Base-by-base conservation (phyloP, 2,329 filamentous ascomycete genomes). In the Emergomyces orientalis region DNA sequence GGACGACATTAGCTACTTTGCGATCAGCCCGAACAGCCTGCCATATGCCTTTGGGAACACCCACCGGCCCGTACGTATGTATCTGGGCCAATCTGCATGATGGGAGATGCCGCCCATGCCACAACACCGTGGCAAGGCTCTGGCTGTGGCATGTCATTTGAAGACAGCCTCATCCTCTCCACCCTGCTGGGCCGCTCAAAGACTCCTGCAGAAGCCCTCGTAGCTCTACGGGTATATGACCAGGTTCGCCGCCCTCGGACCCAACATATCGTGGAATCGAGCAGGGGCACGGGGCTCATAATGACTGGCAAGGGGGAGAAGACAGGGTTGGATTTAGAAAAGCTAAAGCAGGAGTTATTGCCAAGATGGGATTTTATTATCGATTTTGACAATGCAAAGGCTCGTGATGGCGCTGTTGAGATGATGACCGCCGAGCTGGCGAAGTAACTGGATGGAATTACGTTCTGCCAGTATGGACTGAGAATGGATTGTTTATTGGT, bases 231-330 rank as follows among this genome's bases (percentile, higher is more conserved):
- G 11, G 75, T 75, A 0, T 84, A 79, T 51, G 80, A 83, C 63
- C 69, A 67, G 25, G 71, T 77, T 4, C 72, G 82, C 1, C 71
- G 80, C 3, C 72, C 77, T 13, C 69, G 80, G 17, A 75, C 73
- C 3, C 77, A 80, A 64, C 78, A 74, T 71, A 66, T 82, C 0
- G 78, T 81, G 0, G 67, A 73, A n/a, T 81, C 77, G 60, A 82
- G 80, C 59, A 25, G 34, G 47, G 65, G 37, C 32, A 59, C 63
- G 2, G 52, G 52, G 19, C 11, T 22, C 8, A 55, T 55, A 3
- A n/a, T 55, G 30, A n/a, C 19, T 55, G 52, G 52, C 9, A 19
- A 19, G 3, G 52, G 52, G 30, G 52, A 55, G 34, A n/a, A 5
- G 11, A 55, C n/a, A 34, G 52, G 52, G n/a, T 11, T 37, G 52